phyloP scores from a whole-genome alignment of 208 protist species.

The Porcisia hertigi region DNA sequence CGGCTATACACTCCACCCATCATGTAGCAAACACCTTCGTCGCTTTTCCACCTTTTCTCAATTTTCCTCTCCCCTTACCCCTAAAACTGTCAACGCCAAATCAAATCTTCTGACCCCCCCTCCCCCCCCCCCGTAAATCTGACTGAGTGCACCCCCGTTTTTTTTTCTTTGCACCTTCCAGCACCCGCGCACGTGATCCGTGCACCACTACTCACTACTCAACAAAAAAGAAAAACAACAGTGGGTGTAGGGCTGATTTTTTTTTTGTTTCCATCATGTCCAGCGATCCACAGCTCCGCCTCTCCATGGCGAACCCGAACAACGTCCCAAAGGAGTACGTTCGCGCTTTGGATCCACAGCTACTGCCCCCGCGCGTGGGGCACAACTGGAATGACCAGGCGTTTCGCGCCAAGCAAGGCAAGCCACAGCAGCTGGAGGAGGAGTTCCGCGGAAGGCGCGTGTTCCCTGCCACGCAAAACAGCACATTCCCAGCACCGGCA shows the following conservation, averaged over 20 bases:
- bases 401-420: constrained; percentile 77
- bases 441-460: constrained; percentile 80
- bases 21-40: background rate
- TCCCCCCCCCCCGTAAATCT: background rate
- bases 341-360: constrained; percentile 63
- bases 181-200: background rate
- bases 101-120: background rate
- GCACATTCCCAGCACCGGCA: constrained; percentile 41
- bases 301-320: constrained; percentile 33
- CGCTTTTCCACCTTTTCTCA: background rate
- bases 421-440: constrained; percentile 80
- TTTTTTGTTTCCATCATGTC: constrained; percentile 18
- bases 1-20: background rate
- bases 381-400: constrained; percentile 91
- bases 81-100: background rate
- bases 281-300: constrained; percentile 30
- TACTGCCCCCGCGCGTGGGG: constrained; percentile 82
- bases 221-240: background rate
- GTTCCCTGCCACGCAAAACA: constrained; percentile 50
- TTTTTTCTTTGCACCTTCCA: background rate
- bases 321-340: constrained; percentile 85
- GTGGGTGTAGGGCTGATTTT: background rate
- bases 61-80: background rate
- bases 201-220: background rate
- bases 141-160: background rate